phyloP scores from a whole-genome alignment of 1,139 yeast genomes.

The Hemisphaericaspora xylanilytica region DNA sequence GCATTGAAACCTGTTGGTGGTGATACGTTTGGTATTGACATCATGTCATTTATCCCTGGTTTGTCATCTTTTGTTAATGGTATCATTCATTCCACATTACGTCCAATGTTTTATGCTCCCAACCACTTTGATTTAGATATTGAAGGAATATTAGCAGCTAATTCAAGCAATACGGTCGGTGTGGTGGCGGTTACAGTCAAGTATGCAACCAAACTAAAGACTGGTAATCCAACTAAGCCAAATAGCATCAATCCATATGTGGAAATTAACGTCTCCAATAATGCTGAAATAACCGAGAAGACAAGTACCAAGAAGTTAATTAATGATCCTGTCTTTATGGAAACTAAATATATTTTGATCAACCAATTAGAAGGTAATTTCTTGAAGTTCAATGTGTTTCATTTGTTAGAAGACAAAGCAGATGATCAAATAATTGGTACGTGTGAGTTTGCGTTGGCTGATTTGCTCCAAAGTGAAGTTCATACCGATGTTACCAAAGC shows the following conservation, averaged over 20 bases:
- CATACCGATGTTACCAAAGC: constrained; percentile 33
- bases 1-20: constrained; percentile 87
- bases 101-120: constrained; percentile 82
- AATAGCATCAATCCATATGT: constrained; percentile 61
- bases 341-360: constrained; percentile 59
- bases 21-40: constrained; percentile 76
- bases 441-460: constrained; percentile 54
- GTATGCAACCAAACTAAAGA: constrained; percentile 50
- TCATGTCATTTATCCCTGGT: constrained; percentile 82
- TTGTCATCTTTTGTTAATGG: constrained; percentile 70
- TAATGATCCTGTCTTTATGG: constrained; percentile 62
- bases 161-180: constrained; percentile 65
- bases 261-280: constrained; percentile 45
- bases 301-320: constrained; percentile 58
- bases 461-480: constrained; percentile 54
- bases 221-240: constrained; percentile 37
- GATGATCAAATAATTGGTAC: constrained; percentile 58
- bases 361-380: constrained; percentile 55
- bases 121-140: constrained; percentile 73
- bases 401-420: constrained; percentile 50
- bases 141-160: constrained; percentile 63
- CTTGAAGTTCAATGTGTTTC: constrained; percentile 51
- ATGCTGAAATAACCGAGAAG: constrained; percentile 42
- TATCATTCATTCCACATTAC: constrained; percentile 64
- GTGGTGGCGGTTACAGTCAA: constrained; percentile 61